A percentile compares a stretch with the other conserved stretches of the same genome.
Evolutionary conservation across 768 basidiomycete genomes (phyloP).

Genomic region (Coprinellus aureogranulatus): DNA sequence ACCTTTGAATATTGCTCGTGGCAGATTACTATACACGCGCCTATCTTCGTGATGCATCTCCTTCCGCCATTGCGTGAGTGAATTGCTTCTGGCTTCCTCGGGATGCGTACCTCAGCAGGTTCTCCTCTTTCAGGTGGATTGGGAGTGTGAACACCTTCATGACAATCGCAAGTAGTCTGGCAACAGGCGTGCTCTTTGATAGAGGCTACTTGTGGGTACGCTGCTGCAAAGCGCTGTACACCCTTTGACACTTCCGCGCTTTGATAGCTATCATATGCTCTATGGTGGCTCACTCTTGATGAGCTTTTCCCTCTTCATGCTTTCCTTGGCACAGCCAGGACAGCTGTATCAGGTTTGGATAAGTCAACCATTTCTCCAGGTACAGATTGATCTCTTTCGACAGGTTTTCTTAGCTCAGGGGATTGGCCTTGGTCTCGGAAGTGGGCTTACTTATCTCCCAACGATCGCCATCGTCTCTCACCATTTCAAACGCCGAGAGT

Average conservation of each 20-base stretch:
- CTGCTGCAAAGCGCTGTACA: background rate
- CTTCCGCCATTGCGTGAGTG: conserved; percentile 22
- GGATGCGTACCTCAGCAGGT: background rate
- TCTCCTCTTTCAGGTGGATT: conserved; percentile 34
- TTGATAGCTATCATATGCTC: background rate
- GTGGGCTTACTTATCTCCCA: conserved; percentile 46
- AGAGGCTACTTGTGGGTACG: conserved; percentile 46
- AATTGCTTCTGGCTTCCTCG: background rate
- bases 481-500: conserved; percentile 46
- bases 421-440: conserved; percentile 44
- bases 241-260: too few species aligned
- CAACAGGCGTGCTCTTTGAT: conserved; percentile 48
- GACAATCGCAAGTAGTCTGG: conserved; percentile 42
- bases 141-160: conserved; percentile 39
- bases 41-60: conserved; percentile 18
- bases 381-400: too few species aligned
- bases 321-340: conserved; percentile 32
- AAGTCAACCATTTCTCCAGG: too few species aligned
- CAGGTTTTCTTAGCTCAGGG: conserved; percentile 56
- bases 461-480: conserved; percentile 49
- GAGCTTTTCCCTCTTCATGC: conserved; percentile 21
- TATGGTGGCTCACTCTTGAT: background rate
- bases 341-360: conserved; percentile 36
- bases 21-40: conserved; percentile 26
- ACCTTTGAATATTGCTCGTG: background rate